Percentiles rank a stretch among this genome's conserved stretches.
Evolutionary conservation across 305 asterid species (phyloP).

Genomic region (Caryopteris hybrid): DNA sequence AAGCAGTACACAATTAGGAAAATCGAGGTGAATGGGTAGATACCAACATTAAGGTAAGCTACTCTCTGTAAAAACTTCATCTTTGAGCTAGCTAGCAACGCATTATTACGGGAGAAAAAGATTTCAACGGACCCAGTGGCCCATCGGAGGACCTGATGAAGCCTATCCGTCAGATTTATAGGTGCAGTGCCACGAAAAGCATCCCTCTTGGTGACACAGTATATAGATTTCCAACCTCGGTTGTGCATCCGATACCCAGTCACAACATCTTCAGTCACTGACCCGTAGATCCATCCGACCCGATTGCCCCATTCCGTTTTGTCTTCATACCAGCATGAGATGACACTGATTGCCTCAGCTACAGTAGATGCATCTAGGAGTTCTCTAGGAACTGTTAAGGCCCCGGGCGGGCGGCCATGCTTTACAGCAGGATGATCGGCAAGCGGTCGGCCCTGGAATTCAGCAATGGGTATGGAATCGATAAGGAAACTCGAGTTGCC

Average conservation of each 20-base stretch:
- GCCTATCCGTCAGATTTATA: slow-evolving; percentile 76
- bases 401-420: slow-evolving; percentile 79
- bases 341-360: slow-evolving; percentile 82
- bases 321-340: slow-evolving; percentile 87
- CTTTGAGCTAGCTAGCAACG: slow-evolving; percentile 60
- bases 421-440: slow-evolving; percentile 81
- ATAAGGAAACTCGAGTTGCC: slow-evolving; percentile 69
- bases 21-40: slow-evolving; percentile 78
- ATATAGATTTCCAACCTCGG: slow-evolving; percentile 79
- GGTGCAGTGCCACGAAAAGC: slow-evolving; percentile 94
- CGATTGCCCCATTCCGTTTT: slow-evolving; percentile 88
- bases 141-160: slow-evolving; percentile 92
- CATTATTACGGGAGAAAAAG: slow-evolving; percentile 78
- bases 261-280: slow-evolving; percentile 86
- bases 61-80: slow-evolving; percentile 73
- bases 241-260: slow-evolving; percentile 89
- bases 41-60: slow-evolving; percentile 80
- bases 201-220: slow-evolving; percentile 79
- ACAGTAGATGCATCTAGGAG: slow-evolving; percentile 80
- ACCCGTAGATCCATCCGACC: slow-evolving; percentile 88
- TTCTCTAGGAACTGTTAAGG: slow-evolving; percentile 61
- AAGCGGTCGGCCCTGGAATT: slow-evolving; percentile 79
- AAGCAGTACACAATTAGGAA: slow-evolving; percentile 82
- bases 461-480: slow-evolving; percentile 78
- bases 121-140: slow-evolving; percentile 90